Base-by-base conservation (phyloP, 1,284 basidiomycete species). In the Cutaneotrichosporon cutaneum region DNA sequence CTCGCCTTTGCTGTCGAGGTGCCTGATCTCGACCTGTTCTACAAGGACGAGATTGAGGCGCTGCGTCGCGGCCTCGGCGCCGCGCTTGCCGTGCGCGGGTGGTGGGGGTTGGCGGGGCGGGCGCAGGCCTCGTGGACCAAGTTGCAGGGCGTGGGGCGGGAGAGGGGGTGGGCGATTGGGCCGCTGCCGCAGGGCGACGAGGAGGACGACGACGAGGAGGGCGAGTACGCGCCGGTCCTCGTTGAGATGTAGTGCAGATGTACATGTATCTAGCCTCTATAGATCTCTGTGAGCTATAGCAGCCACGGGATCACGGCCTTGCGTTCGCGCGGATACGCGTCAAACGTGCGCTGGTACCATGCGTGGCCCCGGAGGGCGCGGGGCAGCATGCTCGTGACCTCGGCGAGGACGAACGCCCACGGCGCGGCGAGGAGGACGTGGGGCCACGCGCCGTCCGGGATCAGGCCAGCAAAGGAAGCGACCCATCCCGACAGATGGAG, bases 341-440 rank as follows among this genome's bases (percentile, higher is more conserved):
- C 82, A 73, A 94, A 93, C 53, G 83, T 87, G 57, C 80, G 66
- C 50, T 83, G 83, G 77, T 94, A 94, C 92, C 92, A 94, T 65
- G 70, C 71, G 71, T 94, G 92, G 3, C 90, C 90, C 58, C 84
- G 86, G 61, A 87, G 83, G 4, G 92, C 92, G 27, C 92, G 81
- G 0, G 90, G 88, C 6, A 88, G 71, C 92, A 94, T 94, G 35
- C 85, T 61, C 26, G 85, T 78, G 2, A 94, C 67, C 72, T 92
- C 89, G 4, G 85, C 81, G 7, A 88, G 60, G 32, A 92, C 75
- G 77, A 95, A 95, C 44, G 90, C 80, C 83, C 87, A 91, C 1
- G 89, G 87, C 0, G 90, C 88, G 1, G 85, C 81, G 22, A 87
- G 66, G 8, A 80, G 64, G 16, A 30, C 33, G 11, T 53, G 18